Base-by-base conservation (phyloP, 2,329 filamentous ascomycete species). In the Phyllosticta capitalensis region DNA sequence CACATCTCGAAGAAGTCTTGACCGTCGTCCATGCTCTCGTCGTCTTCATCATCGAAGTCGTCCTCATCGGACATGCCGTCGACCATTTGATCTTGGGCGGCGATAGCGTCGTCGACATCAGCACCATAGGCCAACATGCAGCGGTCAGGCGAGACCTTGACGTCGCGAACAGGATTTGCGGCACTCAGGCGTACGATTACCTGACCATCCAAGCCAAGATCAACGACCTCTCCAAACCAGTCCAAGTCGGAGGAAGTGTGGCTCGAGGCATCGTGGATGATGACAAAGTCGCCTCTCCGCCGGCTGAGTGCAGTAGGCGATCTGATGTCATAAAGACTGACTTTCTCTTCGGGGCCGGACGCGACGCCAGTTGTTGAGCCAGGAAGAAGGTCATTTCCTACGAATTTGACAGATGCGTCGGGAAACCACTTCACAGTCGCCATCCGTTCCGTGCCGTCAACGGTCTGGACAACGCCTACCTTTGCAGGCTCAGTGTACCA, bases 241-340 rank as follows among this genome's bases (percentile, higher is more conserved):
- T 79, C 74, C 6, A 71, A 67, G 67, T 59, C 52, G 17, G 51
- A 59, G 9, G 20, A 4, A 9, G 3, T 9, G n/a, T 10, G 3
- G 17, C 38, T 45, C 17, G 38, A n/a, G n/a, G 24, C 49, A 9
- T 59, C 58, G 19, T 55, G 38, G 45, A 84, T 66, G 10, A 83
- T 66, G 1, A 83, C 81, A 58, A 82, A 78, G 65, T 84, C 81
- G 7, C 78, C 78, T 61, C 78, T 70, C 49, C 75, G 71, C 48
- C 78, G 75, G 48, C 75, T 77, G 54, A 84, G 63, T 5, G 74
- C 74, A n/a, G 75, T 73, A 38, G 78, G 78, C 1, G 75, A 75
- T 58, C 74, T 74, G 38, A 85, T 77, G 62, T 85, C 83, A 66
- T 85, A 85, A 49, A 84, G 65, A 60, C 81, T 84, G 24, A 84